These are phyloP conservation scores for Flaveria ramosissima DNA, from an alignment of 129 eudicot genomes.

Conservation along the genomic window DNA sequence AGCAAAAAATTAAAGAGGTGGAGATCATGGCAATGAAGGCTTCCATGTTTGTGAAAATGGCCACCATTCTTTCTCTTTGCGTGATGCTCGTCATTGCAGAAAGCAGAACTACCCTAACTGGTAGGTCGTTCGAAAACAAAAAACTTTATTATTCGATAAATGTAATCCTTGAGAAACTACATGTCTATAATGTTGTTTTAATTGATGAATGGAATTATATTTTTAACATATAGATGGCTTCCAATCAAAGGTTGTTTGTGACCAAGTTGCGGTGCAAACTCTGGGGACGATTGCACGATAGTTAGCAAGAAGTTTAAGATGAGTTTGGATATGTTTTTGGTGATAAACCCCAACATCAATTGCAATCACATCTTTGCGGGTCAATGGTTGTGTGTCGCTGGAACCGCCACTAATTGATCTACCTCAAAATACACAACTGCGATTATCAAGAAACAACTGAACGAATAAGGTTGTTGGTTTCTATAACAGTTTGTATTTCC, in stretches of 20 bases:
- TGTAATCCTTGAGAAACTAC: neutral
- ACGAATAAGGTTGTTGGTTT: neutral
- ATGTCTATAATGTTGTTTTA: neutral
- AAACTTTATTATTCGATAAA: neutral
- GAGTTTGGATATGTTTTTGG: slow-evolving; percentile 20
- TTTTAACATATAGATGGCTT: slow-evolving; percentile 1
- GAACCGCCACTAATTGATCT: slow-evolving; percentile 14
- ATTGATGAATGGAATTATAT: neutral
- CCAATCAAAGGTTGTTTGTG: slow-evolving; percentile 8
- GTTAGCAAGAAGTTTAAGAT: slow-evolving; percentile 25
- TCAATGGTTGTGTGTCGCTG: slow-evolving; percentile 39
- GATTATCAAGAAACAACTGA: neutral
- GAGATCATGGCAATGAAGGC: slow-evolving; percentile 31
- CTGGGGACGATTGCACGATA: slow-evolving; percentile 30
- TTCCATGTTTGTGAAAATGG: slow-evolving; percentile 27
- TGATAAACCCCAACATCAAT: slow-evolving; percentile 39
- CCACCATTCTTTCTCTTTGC: slow-evolving; percentile 26
- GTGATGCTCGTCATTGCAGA: slow-evolving; percentile 25
- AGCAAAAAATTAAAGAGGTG: neutral
- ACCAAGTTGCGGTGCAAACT: slow-evolving; percentile 25
- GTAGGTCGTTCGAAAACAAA: neutral
- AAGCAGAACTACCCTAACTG: slow-evolving; percentile 17
- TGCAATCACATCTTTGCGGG: slow-evolving; percentile 33
- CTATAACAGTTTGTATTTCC: no score
- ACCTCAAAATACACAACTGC: no score